Conservation (phyloP, 257 asterid species). For the Nicotiana obtusifolia region DNA sequence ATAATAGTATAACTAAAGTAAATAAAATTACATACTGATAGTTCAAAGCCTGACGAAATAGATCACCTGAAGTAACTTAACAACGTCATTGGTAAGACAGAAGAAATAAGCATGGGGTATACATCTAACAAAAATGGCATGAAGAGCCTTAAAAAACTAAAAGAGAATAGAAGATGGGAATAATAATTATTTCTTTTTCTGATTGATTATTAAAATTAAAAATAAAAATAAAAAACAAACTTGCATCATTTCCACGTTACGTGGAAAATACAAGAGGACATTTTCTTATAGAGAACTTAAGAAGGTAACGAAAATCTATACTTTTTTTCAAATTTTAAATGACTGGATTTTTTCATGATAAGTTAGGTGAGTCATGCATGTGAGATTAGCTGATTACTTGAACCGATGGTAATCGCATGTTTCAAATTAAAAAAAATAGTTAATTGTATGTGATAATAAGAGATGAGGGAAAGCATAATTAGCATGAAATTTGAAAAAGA, state of each 20-base stretch:
- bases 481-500: no score
- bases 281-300: background rate
- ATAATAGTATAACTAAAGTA: background rate
- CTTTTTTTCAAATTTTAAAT: background rate
- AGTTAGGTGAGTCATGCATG: background rate
- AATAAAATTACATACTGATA: background rate
- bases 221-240: no score
- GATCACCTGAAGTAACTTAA: background rate
- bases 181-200: no score
- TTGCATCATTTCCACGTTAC: no score
- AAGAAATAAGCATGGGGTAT: background rate
- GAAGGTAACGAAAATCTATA: background rate
- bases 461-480: no score
- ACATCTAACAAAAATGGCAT: background rate
- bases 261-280: background rate
- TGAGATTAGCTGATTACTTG: background rate
- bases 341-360: background rate
- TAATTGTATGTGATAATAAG: no score
- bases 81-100: background rate
- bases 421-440: no score
- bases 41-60: background rate
- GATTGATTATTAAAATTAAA: no score
- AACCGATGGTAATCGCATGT: no score
- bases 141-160: background rate
- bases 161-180: no score